Evolutionary conservation across 1,139 yeast species (phyloP), one percentile per base, ranked within the genome.

Genomic region (Yamadazyma aaseri): DNA sequence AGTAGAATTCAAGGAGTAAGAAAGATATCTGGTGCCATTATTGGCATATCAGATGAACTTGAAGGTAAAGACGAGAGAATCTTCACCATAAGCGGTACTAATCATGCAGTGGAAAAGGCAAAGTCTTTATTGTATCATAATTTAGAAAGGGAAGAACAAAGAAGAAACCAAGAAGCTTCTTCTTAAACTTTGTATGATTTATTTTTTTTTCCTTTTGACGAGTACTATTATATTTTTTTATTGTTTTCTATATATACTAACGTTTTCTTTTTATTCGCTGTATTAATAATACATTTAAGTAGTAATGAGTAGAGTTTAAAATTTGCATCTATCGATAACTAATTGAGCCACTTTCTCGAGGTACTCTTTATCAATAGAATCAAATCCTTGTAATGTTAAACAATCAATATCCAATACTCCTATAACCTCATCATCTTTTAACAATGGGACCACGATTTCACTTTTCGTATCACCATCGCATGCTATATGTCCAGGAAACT

Each of bases 391-490:
- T 33, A 64, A 55, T 6, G 63, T 75, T 37, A 79, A 59, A 54
- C 96, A 86, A 56, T 92, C 98, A 32, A 92, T 73, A 55, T 92
- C 97, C 38, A 92, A 68, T 5, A 92, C 97, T 2, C 90, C 98
- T 11, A 75, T 52, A 1, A 79, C 61, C 15, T 51, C 48, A 3
- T 71, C 77, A 8, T 58, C 55, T n/a, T 57, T 50, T 11, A 64
- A 55, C 5, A 92, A 73, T 0, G 97, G 97, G 2, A 92, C 90
- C 13, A 92, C 97, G 20, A 92, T 85, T 55, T 92, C 98, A 56
- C 96, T 84, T 41, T 83, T 73, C 1, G 97, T 90, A 39, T 81
- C 96, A 1, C 96, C 96, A 60, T 92, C 98, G 58, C 98, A 92
- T 0, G 97, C 97, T 47, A 92, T 92, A 55, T 92, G 97, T 1